phyloP scores from a whole-genome alignment of 306 rosid genomes.

The barrel medic (Medicago truncatula) region DNA sequence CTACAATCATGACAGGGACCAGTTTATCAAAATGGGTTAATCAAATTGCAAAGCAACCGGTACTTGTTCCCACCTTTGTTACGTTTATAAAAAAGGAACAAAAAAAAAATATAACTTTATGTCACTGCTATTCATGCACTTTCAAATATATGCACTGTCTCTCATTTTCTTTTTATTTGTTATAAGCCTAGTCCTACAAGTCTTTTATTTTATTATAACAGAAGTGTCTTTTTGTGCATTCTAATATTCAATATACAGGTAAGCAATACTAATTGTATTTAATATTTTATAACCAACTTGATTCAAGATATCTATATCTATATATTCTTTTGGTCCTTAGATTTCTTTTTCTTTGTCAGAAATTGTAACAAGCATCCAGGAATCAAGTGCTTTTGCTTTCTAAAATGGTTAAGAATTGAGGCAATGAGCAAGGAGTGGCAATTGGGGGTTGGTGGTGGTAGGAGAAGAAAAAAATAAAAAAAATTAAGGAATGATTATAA shows the following conservation, averaged over 20 bases:
- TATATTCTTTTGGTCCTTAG: constrained; percentile 49
- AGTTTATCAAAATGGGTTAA: constrained; percentile 37
- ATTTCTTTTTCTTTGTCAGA: constrained; percentile 43
- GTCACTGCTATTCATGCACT: constrained; percentile 33
- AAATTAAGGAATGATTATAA: background rate
- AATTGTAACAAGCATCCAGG: constrained; percentile 73
- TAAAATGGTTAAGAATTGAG: constrained; percentile 41
- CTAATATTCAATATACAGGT: constrained; percentile 41
- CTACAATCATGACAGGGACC: constrained; percentile 42
- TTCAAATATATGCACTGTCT: constrained; percentile 13
- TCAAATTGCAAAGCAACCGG: constrained; percentile 40
- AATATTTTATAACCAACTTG: constrained; percentile 47
- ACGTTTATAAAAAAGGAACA: constrained; percentile 9
- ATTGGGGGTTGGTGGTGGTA: constrained; percentile 48
- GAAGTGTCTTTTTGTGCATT: constrained; percentile 7
- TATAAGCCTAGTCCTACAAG: constrained; percentile 18
- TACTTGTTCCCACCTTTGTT: constrained; percentile 23
- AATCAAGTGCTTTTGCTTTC: constrained; percentile 70
- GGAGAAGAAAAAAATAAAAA: constrained; percentile 34
- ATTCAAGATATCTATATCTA: constrained; percentile 39
- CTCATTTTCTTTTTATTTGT: background rate
- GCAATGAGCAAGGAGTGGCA: constrained; percentile 38
- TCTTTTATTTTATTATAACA: background rate
- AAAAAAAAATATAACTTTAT: constrained; percentile 22
- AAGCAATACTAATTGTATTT: constrained; percentile 51